Base-by-base conservation (phyloP, 495 filamentous ascomycete genomes). In the Trichoderma reesei region DNA sequence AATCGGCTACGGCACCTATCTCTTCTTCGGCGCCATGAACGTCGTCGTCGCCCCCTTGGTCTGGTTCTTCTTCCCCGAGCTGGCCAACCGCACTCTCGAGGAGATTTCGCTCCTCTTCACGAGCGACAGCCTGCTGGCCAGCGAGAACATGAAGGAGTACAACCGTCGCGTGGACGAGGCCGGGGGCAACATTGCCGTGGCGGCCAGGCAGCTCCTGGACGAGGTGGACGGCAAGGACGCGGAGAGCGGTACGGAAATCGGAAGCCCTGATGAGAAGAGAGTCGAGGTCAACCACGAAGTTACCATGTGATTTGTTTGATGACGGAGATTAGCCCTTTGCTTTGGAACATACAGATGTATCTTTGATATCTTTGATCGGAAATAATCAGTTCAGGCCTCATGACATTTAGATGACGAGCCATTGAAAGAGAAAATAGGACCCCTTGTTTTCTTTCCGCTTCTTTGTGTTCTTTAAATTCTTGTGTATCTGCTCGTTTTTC, bases 51-150 rank as follows among this genome's bases (percentile, higher is more conserved):
- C 88, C n/a, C 85, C 84, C 10, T 83, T 87, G 73, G 83, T 88
- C 26, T 88, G 84, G 82, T 83, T 82, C 31, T 65, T 88, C 0
- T 89, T 88, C 63, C 86, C 86, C 1, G 86, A 89, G 69, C 83
- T 80, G 39, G 86, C 84, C 68, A 85, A 87, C 70, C 83, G 85
- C 13, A 86, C 85, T 1, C 75, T 89, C 26, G 86, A 89, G 65
- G 86, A 88, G 65, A 88, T 89, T 77, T 82, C 88, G 66, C 74
- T 88, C 8, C 70, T 88, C 9, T 88, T 89, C 63, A 86, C 85
- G 0, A 75, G 81, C 2, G 74, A 82, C 13, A 83, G 77, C 2
- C 79, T 80, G 5, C 86, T 82, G 80, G 78, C 79, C 18, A 85
- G 85, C 37, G 48, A 56, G 41, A 67, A 67, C 31, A 65, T 65